Evolutionary conservation across 805 yeast genomes (phyloP).

Genomic region (Nakazawaea anatomiae): DNA sequence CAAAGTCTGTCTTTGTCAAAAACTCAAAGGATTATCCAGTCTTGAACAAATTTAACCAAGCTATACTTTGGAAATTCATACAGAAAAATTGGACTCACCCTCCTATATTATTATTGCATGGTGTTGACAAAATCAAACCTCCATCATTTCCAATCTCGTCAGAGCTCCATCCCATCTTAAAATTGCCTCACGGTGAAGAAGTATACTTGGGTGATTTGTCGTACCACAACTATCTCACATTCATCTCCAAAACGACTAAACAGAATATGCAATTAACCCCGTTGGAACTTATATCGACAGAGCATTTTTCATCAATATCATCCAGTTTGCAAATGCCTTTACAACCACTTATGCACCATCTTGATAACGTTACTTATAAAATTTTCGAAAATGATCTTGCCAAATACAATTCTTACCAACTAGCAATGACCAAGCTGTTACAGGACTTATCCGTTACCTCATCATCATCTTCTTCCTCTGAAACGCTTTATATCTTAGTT

Average conservation of each 20-base stretch:
- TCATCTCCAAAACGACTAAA: constrained; percentile 15
- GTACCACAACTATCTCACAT: constrained; percentile 23
- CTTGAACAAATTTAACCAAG: constrained; percentile 51
- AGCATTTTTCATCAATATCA: constrained; percentile 10
- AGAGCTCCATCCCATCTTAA: background rate
- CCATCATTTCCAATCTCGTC: background rate
- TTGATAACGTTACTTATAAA: constrained; percentile 56
- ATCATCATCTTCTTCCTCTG: no score
- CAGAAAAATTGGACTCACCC: constrained; percentile 35
- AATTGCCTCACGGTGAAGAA: background rate
- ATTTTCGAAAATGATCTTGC: constrained; percentile 64
- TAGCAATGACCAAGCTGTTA: constrained; percentile 56
- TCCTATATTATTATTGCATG: constrained; percentile 46
- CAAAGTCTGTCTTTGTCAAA: constrained; percentile 49
- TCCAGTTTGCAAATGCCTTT: constrained; percentile 44
- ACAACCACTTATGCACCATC: constrained; percentile 58
- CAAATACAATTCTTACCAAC: constrained; percentile 65
- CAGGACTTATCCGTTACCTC: background rate
- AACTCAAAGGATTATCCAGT: constrained; percentile 64
- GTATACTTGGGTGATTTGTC: constrained; percentile 22
- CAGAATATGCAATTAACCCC: constrained; percentile 21
- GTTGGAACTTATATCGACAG: constrained; percentile 20
- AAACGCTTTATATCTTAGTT: constrained; percentile 40
- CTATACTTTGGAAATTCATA: constrained; percentile 35
- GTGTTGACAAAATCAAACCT: constrained; percentile 32